These are phyloP conservation scores for Emiliania huxleyi DNA, from an alignment of 78 protist genomes.

Conservation along the genomic window DNA sequence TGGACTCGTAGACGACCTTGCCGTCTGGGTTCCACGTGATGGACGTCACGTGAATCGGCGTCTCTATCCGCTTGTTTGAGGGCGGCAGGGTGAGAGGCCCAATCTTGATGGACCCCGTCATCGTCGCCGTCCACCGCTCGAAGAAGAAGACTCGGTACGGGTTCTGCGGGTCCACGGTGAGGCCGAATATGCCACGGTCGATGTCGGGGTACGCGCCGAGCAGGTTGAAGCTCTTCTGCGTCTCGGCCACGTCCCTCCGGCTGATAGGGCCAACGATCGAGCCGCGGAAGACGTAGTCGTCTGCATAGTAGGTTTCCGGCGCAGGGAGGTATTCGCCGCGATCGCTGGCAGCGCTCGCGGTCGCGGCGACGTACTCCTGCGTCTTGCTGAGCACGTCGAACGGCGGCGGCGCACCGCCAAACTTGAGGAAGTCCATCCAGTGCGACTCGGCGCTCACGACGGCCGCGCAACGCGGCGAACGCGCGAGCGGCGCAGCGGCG, in stretches of 20 bases:
- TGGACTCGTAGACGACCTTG: neutral
- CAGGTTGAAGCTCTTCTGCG: neutral
- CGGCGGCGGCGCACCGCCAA: neutral
- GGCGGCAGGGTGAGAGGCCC: neutral
- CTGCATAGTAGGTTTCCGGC: neutral
- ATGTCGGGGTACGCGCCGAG: neutral
- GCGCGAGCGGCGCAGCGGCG: no score
- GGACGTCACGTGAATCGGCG: neutral
- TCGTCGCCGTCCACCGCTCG: neutral
- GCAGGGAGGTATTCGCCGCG: no score
- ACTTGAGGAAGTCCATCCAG: neutral
- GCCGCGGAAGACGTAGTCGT: constrained; percentile 1
- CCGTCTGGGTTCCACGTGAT: neutral
- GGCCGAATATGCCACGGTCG: neutral
- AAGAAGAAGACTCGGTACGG: neutral
- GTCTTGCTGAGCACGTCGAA: neutral
- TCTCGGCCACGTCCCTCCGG: neutral
- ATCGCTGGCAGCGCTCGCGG: neutral
- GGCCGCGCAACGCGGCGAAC: no score
- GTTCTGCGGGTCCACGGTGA: neutral
- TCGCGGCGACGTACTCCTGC: neutral
- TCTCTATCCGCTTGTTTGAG: neutral
- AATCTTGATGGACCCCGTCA: neutral
- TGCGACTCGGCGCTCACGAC: no score
- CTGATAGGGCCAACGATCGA: neutral